A percentile compares a stretch with the other conserved stretches of the same genome.
phyloP scores from a whole-genome alignment of 306 rosid species.

The Gastrolobium villosum region DNA sequence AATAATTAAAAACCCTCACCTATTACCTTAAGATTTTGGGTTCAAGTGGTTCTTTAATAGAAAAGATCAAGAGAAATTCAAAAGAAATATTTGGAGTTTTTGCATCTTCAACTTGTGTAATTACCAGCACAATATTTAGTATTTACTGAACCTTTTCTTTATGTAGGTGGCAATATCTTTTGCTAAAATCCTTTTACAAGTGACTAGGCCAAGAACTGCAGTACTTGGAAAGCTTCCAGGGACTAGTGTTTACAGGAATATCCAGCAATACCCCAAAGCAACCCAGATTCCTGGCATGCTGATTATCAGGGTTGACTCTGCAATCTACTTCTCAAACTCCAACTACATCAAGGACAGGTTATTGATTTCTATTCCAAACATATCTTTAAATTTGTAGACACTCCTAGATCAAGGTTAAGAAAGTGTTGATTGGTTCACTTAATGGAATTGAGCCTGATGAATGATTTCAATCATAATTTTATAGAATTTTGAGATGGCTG shows the following conservation, averaged over 20 bases:
- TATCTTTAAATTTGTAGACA: background rate
- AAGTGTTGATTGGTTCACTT: background rate
- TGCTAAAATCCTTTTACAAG: slow-evolving; percentile 79
- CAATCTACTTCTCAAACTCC: slow-evolving; percentile 88
- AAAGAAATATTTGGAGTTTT: background rate
- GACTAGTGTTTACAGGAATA: slow-evolving; percentile 68
- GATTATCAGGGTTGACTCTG: slow-evolving; percentile 84
- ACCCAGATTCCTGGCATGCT: slow-evolving; percentile 64
- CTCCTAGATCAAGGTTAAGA: background rate
- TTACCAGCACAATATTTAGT: no score
- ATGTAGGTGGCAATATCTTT: slow-evolving; percentile 76
- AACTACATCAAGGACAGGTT: slow-evolving; percentile 90
- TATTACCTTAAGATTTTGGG: no score
- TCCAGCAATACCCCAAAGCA: slow-evolving; percentile 77
- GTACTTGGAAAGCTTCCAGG: slow-evolving; percentile 79
- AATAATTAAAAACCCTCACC: no score
- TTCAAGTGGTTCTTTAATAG: no score
- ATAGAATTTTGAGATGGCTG: slow-evolving; percentile 84
- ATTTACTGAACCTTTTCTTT: background rate
- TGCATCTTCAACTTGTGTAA: slow-evolving; percentile 11
- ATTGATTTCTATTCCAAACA: background rate
- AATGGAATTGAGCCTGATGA: slow-evolving; percentile 10
- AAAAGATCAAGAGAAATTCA: background rate
- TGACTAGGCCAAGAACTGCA: slow-evolving; percentile 83
- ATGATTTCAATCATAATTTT: background rate